Conservation (phyloP, 2,329 filamentous ascomycete species). For the Byssothecium circinans region DNA sequence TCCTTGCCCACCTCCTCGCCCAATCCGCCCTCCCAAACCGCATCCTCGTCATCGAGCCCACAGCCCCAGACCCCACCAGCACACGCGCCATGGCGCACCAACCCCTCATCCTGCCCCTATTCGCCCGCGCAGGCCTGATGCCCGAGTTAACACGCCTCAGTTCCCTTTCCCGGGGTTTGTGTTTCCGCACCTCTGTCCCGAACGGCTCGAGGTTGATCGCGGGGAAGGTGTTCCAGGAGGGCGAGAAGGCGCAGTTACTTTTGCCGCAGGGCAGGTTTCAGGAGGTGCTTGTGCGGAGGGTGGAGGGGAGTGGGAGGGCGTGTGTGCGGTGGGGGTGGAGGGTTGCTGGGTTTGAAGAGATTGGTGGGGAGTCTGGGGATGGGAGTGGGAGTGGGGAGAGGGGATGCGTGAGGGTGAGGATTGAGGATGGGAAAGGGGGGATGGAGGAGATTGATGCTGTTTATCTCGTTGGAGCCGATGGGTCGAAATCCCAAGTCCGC, state of each 20-base stretch:
- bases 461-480: slow-evolving; percentile 38
- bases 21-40: slow-evolving; percentile 36
- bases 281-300: slow-evolving; percentile 23
- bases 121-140: slow-evolving; percentile 42
- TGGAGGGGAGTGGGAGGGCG: slow-evolving; percentile 12
- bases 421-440: slow-evolving; percentile 4
- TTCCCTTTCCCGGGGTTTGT: slow-evolving; percentile 27
- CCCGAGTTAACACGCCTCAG: slow-evolving; percentile 36
- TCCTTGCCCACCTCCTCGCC: slow-evolving; percentile 44
- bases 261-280: slow-evolving; percentile 39
- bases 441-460: slow-evolving; percentile 22
- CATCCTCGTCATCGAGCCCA: slow-evolving; percentile 38
- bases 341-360: slow-evolving; percentile 17
- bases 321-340: slow-evolving; percentile 25
- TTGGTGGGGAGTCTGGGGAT: too few relatives aligned
- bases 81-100: slow-evolving; percentile 49
- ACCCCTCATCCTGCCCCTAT: slow-evolving; percentile 45
- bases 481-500: slow-evolving; percentile 26
- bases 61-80: slow-evolving; percentile 26
- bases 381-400: not conserved
- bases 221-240: slow-evolving; percentile 24
- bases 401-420: slow-evolving; percentile 12
- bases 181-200: slow-evolving; percentile 29
- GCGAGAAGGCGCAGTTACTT: slow-evolving; percentile 28
- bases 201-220: slow-evolving; percentile 33